A percentile compares a stretch with the other conserved stretches of the same genome.
Evolutionary conservation across 345 rosid species (phyloP).

Genomic region (Brassica incana): DNA sequence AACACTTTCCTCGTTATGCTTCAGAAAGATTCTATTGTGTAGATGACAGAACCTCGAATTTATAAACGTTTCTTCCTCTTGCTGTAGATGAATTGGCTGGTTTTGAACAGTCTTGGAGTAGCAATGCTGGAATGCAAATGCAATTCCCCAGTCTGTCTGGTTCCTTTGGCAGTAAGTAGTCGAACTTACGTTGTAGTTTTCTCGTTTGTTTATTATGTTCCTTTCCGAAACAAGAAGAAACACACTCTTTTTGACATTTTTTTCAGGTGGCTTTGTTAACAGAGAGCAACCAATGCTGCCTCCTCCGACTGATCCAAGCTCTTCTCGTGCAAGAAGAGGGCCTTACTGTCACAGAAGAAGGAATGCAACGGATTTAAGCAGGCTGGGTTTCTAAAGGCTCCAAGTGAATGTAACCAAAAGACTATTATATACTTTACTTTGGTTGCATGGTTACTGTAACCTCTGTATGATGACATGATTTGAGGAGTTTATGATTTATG

Average conservation of each 20-base stretch:
- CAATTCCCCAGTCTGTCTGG: conserved; percentile 69
- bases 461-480: conserved; percentile 13
- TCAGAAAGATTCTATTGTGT: not conserved
- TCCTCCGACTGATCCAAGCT: too few relatives aligned
- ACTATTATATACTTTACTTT: not conserved
- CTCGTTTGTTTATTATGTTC: too few relatives aligned
- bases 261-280: too few relatives aligned
- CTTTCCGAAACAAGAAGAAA: too few relatives aligned
- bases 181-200: too few relatives aligned
- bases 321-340: too few relatives aligned
- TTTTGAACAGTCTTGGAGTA: conserved; percentile 78
- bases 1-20: not conserved
- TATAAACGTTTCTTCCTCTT: not conserved
- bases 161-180: too few relatives aligned
- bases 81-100: conserved; percentile 59
- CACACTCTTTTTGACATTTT: too few relatives aligned
- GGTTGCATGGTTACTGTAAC: conserved; percentile 20
- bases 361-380: too few relatives aligned
- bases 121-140: conserved; percentile 55
- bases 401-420: conserved; percentile 15
- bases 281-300: too few relatives aligned
- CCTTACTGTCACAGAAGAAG: too few relatives aligned
- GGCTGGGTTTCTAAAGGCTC: too few relatives aligned
- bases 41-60: not conserved
- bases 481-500: conserved; percentile 10